A percentile compares a stretch with the other conserved stretches of the same genome.
Evolutionary conservation across 2,329 filamentous ascomycete species (phyloP).

Genomic region (Colletotrichum spinosum): DNA sequence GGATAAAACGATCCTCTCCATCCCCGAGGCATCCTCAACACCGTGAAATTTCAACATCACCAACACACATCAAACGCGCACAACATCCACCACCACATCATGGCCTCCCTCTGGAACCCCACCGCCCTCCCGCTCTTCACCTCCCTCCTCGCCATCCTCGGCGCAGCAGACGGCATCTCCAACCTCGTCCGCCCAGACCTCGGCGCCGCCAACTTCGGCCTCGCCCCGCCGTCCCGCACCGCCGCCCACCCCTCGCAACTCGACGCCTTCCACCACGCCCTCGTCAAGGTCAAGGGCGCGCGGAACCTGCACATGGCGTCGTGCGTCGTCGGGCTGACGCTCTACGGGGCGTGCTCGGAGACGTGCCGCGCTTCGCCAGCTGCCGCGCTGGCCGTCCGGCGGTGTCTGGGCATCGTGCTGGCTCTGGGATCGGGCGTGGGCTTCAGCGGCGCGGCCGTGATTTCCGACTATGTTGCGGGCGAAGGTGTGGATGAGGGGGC

Average conservation of each 20-base stretch:
- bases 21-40: neutral
- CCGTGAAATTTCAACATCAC: neutral
- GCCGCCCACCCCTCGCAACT: slow-evolving; percentile 22
- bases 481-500: slow-evolving; percentile 12
- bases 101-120: slow-evolving; percentile 21
- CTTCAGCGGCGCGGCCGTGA: slow-evolving; percentile 25
- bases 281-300: slow-evolving; percentile 34
- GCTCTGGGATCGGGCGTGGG: slow-evolving; percentile 25
- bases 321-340: slow-evolving; percentile 19
- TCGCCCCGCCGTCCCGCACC: slow-evolving; percentile 21
- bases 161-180: slow-evolving; percentile 25
- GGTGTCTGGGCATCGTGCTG: slow-evolving; percentile 28
- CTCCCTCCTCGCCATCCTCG: slow-evolving; percentile 25
- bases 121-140: slow-evolving; percentile 31
- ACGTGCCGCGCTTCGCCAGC: slow-evolving; percentile 26
- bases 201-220: slow-evolving; percentile 29
- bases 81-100: neutral
- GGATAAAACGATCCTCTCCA: no score
- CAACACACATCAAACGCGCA: slow-evolving; percentile 6
- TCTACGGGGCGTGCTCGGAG: slow-evolving; percentile 26
- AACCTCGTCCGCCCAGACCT: slow-evolving; percentile 30
- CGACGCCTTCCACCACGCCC: slow-evolving; percentile 33
- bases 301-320: slow-evolving; percentile 34
- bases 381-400: slow-evolving; percentile 17
- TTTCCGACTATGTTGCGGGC: slow-evolving; percentile 20